Percentiles rank a stretch among this genome's conserved stretches.
These are phyloP conservation scores for Craspedostauros australis DNA, from an alignment of 108 stramenopile genomes.

Conservation along the genomic window DNA sequence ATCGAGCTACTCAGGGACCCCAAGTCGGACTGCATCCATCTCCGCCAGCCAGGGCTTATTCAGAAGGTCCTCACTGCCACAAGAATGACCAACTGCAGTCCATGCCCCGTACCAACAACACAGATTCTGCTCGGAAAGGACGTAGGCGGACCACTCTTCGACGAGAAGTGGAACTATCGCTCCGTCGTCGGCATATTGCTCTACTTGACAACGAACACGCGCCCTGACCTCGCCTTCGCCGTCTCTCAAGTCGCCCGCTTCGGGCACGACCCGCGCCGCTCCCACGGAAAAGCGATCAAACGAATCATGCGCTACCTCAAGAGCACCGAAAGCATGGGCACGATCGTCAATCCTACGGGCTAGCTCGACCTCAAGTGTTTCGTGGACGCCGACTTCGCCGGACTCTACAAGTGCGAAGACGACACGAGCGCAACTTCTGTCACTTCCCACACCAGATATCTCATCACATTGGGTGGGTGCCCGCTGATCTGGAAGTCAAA, in stretches of 20 bases:
- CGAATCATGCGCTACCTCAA: constrained; percentile 42
- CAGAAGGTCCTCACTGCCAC: constrained; percentile 36
- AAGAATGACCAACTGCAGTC: constrained; percentile 28
- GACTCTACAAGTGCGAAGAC: constrained; percentile 22
- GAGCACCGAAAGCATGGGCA: constrained; percentile 32
- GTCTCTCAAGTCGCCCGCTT: constrained; percentile 41
- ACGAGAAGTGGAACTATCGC: constrained; percentile 27
- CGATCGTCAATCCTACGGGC: constrained; percentile 12
- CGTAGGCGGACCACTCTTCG: constrained; percentile 23
- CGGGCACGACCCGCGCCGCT: constrained; percentile 18
- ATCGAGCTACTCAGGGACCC: constrained; percentile 2
- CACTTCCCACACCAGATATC: constrained; percentile 36
- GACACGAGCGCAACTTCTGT: constrained; percentile 16
- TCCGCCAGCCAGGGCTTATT: constrained; percentile 41
- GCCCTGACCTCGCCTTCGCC: constrained; percentile 36
- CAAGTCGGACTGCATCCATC: background rate
- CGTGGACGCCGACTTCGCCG: constrained; percentile 45
- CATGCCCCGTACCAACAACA: constrained; percentile 21
- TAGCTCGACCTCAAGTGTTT: constrained; percentile 21
- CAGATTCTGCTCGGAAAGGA: constrained; percentile 25
- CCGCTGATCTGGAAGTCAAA: constrained; percentile 41
- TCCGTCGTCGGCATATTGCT: constrained; percentile 39
- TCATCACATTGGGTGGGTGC: constrained; percentile 21
- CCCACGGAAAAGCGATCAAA: constrained; percentile 42
- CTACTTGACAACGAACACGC: constrained; percentile 33